These are phyloP conservation scores for Anthracocystis panici-leucophaei DNA, from an alignment of 1,284 basidiomycete species.

Conservation along the genomic window DNA sequence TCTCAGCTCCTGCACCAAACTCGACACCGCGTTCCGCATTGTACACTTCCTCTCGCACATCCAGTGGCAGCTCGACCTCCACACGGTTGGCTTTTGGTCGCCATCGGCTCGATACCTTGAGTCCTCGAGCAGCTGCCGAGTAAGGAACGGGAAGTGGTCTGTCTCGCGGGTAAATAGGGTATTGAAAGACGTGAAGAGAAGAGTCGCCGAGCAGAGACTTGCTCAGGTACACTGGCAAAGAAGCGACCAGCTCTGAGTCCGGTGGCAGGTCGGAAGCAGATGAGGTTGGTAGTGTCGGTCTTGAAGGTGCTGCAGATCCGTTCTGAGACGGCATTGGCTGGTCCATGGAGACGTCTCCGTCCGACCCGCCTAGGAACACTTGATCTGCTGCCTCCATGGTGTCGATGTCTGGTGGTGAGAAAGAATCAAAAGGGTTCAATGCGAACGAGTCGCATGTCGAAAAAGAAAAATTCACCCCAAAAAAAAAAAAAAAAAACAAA, in stretches of 20 bases:
- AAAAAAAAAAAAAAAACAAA: background rate
- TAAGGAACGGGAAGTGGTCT: conserved; percentile 62
- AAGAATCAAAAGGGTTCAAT: background rate
- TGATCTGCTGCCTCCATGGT: conserved; percentile 40
- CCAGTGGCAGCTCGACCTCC: conserved; percentile 66
- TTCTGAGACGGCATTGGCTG: background rate
- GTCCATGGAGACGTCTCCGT: conserved; percentile 18
- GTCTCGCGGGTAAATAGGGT: conserved; percentile 63
- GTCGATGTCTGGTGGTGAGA: conserved; percentile 2
- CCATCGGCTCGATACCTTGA: conserved; percentile 61
- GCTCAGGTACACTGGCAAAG: conserved; percentile 66
- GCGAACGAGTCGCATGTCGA: conserved; percentile 1
- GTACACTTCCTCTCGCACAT: conserved; percentile 63
- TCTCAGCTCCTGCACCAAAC: conserved; percentile 48
- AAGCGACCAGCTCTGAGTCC: conserved; percentile 57
- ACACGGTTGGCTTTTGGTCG: conserved; percentile 62
- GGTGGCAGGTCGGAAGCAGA: conserved; percentile 38
- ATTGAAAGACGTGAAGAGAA: conserved; percentile 64
- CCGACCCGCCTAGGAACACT: conserved; percentile 26
- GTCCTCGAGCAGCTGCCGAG: conserved; percentile 59
- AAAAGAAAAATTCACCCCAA: conserved; percentile 7
- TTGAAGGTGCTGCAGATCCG: conserved; percentile 1
- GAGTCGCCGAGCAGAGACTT: conserved; percentile 54
- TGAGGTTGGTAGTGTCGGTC: conserved; percentile 25
- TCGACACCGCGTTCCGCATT: conserved; percentile 60